phyloP scores from a whole-genome alignment of 345 rosid genomes.

The Jatropha curcas region DNA sequence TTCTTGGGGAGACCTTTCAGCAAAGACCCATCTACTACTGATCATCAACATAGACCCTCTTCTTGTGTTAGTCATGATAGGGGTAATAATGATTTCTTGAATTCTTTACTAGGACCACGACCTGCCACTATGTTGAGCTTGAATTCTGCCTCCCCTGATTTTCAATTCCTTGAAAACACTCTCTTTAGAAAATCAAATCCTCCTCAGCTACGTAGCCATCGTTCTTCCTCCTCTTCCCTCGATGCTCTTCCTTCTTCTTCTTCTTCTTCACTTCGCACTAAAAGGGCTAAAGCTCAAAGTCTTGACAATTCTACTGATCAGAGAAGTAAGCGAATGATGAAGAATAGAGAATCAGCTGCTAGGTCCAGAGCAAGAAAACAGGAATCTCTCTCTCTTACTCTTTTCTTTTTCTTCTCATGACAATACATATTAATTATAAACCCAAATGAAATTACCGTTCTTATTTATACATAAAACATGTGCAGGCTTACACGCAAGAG shows the following conservation, averaged over 20 bases:
- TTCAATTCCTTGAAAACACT: constrained; percentile 6
- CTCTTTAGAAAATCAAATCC: background rate
- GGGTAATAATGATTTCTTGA: background rate
- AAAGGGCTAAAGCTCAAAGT: constrained; percentile 26
- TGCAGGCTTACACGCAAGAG: constrained; percentile 55
- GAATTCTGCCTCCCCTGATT: constrained; percentile 26
- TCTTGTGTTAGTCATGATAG: background rate
- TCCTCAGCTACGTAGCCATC: background rate
- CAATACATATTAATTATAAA: no score
- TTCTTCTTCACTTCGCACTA: constrained; percentile 12
- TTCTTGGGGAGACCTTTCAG: constrained; percentile 28
- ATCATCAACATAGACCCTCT: background rate
- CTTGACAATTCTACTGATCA: constrained; percentile 27
- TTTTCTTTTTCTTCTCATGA: no score
- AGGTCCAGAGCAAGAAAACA: constrained; percentile 66
- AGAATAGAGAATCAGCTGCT: constrained; percentile 67
- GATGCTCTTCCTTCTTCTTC: constrained; percentile 22
- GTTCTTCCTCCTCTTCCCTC: no score
- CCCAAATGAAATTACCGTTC: no score
- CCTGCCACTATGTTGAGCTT: constrained; percentile 29
- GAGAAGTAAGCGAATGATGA: constrained; percentile 52
- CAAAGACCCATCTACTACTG: constrained; percentile 19
- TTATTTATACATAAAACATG: no score
- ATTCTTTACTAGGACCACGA: background rate
- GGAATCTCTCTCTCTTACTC: constrained; percentile 26